Evolutionary conservation across 768 basidiomycete species (phyloP), one percentile per base, ranked within the genome.

Genomic region (Phanerodontia chrysosporium): DNA sequence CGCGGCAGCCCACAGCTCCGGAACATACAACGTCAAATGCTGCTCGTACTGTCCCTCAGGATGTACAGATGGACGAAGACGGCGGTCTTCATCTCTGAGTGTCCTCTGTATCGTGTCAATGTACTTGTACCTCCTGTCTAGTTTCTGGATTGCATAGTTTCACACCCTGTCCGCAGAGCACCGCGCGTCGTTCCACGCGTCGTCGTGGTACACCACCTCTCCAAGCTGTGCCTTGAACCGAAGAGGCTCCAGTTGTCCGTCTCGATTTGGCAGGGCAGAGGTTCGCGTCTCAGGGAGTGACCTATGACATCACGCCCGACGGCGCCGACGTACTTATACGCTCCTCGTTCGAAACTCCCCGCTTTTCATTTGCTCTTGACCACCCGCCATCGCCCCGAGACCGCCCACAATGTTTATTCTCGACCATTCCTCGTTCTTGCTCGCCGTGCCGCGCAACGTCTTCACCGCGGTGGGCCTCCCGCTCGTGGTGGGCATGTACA

Each of bases 391-490:
- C 6, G 13, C 32, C 32, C 18, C 60, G 22, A 48, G 27, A 13
- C 48, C 56, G 6, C 21, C 21, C 22, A 16, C 30, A 64, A 75
- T 76, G 75, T 73, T 77, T 35, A 67, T 62, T 51, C 51, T 74
- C 57, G 57, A 77, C 51, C 71, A 84, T 42, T 83, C 84, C 18
- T 76, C 74, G 55, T 69, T 84, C 61, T 71, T 85, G 27, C 73
- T 85, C 61, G 73, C 75, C 21, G 76, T 84, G 59, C 82, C 83
- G 3, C 78, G 83, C 65, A 80, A 83, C 66, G 80, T 83, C 8
- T 71, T 84, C 54, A 74, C 79, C 13, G 84, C 85, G 1, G 74
- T 87, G 9, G 84, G 83, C 14, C 73, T 86, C 12, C 86, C 85
- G 4, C 71, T 89, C 12, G 76, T 76, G 36, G 70, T 85, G 0